Evolutionary conservation across 2,329 filamentous ascomycete genomes (phyloP), one percentile per base, ranked within the genome.

Genomic region (Bimuria novae-zelandiae): DNA sequence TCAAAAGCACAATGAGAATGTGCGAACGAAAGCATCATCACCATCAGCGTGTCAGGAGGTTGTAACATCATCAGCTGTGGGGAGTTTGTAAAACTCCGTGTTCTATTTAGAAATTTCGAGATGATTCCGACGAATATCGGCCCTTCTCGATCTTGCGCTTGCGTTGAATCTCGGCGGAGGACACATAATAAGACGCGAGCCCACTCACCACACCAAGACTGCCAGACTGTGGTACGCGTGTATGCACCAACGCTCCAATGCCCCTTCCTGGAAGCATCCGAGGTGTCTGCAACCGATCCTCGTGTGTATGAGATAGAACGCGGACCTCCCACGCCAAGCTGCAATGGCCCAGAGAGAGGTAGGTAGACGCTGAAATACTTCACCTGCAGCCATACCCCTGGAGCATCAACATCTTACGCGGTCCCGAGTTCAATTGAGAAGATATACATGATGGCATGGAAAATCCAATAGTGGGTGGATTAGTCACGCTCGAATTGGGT

Each of bases 161-260:
- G 40, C 25, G 7, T 17, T 35, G 29, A 12, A 44, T 11, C 42
- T 45, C 30, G 42, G 42, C 30, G 19, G 21, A 25, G 7, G 29
- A 35, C 16, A n/a, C 14, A 23, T 11, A 23, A 35, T 25, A 30
- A 23, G 29, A 19, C 40, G 14, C 32, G n/a, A 12, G 33, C 12
- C n/a, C 23, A 17, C n/a, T 23, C 3, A 29, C 23, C 23, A n/a
- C 23, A 40, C 16, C 16, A 3, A 42, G 11, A 17, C 23, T 42
- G 7, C n/a, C 7, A 30, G 23, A n/a, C 21, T 21, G 17, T 16
- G 19, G 25, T 32, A 32, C 41, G 32, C 42, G 42, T 45, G 11
- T 45, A 35, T 45, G 29, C 42, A 45, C 23, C 27, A 25, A 23
- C 42, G 30, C 30, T 35, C 42, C 42, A 29, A 35, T 29, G 29